phyloP scores from a whole-genome alignment of 495 filamentous ascomycete genomes.

The Lichina pygmaea region DNA sequence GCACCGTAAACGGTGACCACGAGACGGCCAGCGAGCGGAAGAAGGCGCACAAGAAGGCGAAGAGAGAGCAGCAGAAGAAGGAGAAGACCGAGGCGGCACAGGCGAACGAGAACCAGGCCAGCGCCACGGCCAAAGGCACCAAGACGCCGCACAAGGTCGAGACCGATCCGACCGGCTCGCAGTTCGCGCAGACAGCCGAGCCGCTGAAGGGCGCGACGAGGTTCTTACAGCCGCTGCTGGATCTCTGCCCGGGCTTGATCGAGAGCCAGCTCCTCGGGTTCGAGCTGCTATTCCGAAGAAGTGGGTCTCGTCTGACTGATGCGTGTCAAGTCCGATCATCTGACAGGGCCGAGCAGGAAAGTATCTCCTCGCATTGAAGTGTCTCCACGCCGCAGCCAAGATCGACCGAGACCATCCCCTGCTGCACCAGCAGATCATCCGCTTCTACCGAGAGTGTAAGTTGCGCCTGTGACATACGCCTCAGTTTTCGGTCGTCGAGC shows the following conservation, averaged over 20 bases:
- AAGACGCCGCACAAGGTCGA: constrained; percentile 46
- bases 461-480: not conserved
- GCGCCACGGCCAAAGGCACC: constrained; percentile 18
- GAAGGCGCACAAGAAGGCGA: constrained; percentile 88
- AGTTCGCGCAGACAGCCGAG: constrained; percentile 50
- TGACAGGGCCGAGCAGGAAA: constrained; percentile 27
- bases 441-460: constrained; percentile 32
- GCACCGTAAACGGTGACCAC: constrained; percentile 22
- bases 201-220: constrained; percentile 72
- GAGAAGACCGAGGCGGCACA: constrained; percentile 59
- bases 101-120: constrained; percentile 25
- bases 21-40: constrained; percentile 47
- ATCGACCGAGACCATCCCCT: constrained; percentile 47
- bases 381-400: constrained; percentile 41
- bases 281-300: constrained; percentile 58
- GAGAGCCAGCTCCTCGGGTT: constrained; percentile 66
- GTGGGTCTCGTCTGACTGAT: constrained; percentile 21
- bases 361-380: constrained; percentile 61
- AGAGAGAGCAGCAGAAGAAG: constrained; percentile 61
- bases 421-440: constrained; percentile 47
- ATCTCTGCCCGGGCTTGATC: constrained; percentile 57
- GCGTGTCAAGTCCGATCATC: constrained; percentile 9
- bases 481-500: not conserved
- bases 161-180: constrained; percentile 55
- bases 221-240: constrained; percentile 53